Evolutionary conservation across 1,284 basidiomycete genomes (phyloP), one percentile per base, ranked within the genome.

Genomic region (Cystobasidiaceae sp.): DNA sequence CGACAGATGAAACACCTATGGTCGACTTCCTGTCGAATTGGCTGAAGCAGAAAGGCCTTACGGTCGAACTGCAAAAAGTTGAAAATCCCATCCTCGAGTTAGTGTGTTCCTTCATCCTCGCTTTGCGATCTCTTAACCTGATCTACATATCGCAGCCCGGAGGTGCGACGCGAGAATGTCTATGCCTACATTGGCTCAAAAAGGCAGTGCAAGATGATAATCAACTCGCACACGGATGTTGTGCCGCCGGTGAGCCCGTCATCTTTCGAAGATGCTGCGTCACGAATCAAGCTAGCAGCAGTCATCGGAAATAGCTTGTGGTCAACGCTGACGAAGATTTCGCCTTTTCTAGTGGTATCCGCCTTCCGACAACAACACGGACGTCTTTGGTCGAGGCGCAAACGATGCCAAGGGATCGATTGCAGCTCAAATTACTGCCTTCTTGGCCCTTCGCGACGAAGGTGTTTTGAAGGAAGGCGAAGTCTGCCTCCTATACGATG

Each of bases 391-490:
- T 15, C 49, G 60, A 17, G 60, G 60, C 7, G 39, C 39, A 3
- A 51, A 51, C 25, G 60, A 63, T 51, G 60, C 48, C 8, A 63
- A 63, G 39, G 60, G 60, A 8, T 63, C 60, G 8, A 44, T 63
- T 21, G 60, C 60, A 1, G 27, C 37, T 1, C 60, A 63, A 30
- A 46, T 54, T 25, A 45, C 39, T 17, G 60, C 60, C 19, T 44
- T 51, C 27, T 41, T 63, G 32, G 60, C 49, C 17, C 25, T 63
- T 0, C 37, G 21, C 33, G 50, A 63, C 4, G 60, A 50, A 11
- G 60, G 60, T 2, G 15, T 51, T 7, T n/a, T 63, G 23, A 43
- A 63, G 19, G 60, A 63, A 54, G 60, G 60, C 27, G 60, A 63
- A 43, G 60, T 54, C 17, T 59, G 56, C 44, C 59, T 61, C 17